Evolutionary conservation across 495 filamentous ascomycete species (phyloP).

Genomic region (Penicillium angulare): DNA sequence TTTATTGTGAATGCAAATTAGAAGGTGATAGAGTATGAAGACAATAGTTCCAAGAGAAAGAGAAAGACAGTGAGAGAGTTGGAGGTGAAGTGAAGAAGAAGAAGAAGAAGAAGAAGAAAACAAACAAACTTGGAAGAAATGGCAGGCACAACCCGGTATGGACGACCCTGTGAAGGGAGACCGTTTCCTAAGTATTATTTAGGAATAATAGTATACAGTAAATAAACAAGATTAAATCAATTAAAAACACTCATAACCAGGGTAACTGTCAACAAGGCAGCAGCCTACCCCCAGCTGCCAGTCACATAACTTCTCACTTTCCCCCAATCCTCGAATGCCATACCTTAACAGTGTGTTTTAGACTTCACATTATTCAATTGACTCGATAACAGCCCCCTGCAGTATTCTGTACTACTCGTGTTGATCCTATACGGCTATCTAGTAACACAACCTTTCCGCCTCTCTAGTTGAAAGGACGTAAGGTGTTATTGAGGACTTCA

Average conservation of each 20-base stretch:
- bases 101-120: constrained; percentile 13
- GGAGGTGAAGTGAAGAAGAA: constrained; percentile 18
- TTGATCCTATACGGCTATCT: too few relatives aligned
- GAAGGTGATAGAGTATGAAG: too few relatives aligned
- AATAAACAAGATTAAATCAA: background rate
- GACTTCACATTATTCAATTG: background rate
- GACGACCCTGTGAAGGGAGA: too few relatives aligned
- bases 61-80: too few relatives aligned
- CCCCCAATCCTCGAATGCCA: background rate
- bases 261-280: constrained; percentile 9
- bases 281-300: background rate
- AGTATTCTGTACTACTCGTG: too few relatives aligned
- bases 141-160: background rate
- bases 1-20: constrained; percentile 2
- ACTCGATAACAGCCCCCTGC: background rate
- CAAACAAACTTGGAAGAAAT: background rate
- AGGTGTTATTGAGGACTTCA: too few relatives aligned
- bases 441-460: too few relatives aligned
- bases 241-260: constrained; percentile 1
- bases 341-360: background rate
- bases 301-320: constrained; percentile 1
- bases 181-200: too few relatives aligned
- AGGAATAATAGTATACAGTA: too few relatives aligned
- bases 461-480: too few relatives aligned
- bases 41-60: constrained; percentile 13